A percentile compares a stretch with the other conserved stretches of the same genome.
These are phyloP conservation scores for Boletus pseudopeckii DNA, from an alignment of 768 basidiomycete genomes.

Conservation along the genomic window DNA sequence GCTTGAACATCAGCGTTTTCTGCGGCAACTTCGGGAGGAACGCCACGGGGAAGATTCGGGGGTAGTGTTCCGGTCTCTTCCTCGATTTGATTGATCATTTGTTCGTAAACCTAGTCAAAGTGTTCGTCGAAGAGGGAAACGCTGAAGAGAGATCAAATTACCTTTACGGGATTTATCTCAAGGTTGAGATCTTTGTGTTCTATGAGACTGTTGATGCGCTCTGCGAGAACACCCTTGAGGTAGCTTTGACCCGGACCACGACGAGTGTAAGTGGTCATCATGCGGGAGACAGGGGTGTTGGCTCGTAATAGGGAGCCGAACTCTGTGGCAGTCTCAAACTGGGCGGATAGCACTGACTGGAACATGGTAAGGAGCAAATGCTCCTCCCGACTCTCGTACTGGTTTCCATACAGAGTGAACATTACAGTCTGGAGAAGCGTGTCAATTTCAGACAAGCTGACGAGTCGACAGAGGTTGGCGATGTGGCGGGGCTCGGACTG, in stretches of 20 bases:
- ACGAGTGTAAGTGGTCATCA: conserved; percentile 99
- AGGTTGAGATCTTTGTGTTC: conserved; percentile 99
- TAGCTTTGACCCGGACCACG: conserved; percentile 98
- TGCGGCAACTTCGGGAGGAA: conserved; percentile 90
- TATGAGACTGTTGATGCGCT: conserved; percentile 97
- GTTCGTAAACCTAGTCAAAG: conserved; percentile 85
- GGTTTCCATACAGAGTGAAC: conserved; percentile 99
- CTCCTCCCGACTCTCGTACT: conserved; percentile 98
- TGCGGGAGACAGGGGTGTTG: conserved; percentile 97
- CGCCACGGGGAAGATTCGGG: conserved; percentile 86
- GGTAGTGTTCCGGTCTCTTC: conserved; percentile 94
- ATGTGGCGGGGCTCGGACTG: conserved; percentile 98
- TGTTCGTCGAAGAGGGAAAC: not conserved
- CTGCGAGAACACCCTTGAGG: conserved; percentile 94
- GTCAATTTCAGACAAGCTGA: conserved; percentile 95
- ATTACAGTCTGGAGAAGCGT: conserved; percentile 99
- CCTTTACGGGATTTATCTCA: conserved; percentile 99
- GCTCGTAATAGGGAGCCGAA: conserved; percentile 98
- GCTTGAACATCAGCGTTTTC: conserved; percentile 95
- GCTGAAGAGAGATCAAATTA: conserved; percentile 27
- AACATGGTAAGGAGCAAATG: conserved; percentile 99
- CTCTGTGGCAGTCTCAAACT: conserved; percentile 98
- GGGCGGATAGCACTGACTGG: conserved; percentile 95
- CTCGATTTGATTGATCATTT: conserved; percentile 99
- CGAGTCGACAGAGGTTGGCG: conserved; percentile 92